Evolutionary conservation across 2,329 filamentous ascomycete species (phyloP).

Genomic region (Lasiodiplodia citricola): DNA sequence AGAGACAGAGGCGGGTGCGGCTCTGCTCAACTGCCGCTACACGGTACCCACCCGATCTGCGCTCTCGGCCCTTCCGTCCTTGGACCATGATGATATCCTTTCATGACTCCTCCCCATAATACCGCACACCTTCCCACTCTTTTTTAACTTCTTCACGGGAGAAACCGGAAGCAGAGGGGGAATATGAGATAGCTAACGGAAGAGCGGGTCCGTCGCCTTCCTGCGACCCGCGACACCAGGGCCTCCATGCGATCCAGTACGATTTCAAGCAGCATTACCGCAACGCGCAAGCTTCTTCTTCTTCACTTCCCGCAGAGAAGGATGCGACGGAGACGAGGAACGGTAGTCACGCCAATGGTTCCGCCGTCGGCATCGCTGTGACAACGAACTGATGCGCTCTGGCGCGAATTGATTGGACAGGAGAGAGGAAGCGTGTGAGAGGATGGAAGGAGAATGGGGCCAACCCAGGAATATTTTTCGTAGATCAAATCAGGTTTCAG

Average conservation of each 20-base stretch:
- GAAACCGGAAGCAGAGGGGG: background rate
- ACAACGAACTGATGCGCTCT: background rate
- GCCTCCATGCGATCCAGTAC: conserved; percentile 38
- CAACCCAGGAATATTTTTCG: background rate
- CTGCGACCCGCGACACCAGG: conserved; percentile 22
- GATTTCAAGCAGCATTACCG: conserved; percentile 43
- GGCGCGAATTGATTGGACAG: background rate
- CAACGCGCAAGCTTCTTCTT: background rate
- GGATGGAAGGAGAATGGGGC: background rate
- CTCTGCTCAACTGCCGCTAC: background rate
- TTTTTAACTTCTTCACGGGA: background rate
- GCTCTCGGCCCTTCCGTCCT: background rate
- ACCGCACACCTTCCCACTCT: background rate
- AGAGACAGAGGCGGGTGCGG: background rate
- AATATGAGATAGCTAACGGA: background rate
- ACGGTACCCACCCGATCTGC: background rate
- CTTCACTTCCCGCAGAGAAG: background rate
- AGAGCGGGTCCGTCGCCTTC: background rate
- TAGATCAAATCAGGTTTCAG: conserved; percentile 10
- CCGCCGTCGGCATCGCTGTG: background rate
- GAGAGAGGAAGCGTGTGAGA: background rate
- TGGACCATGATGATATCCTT: background rate
- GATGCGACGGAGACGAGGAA: background rate
- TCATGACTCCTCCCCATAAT: background rate
- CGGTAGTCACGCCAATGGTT: background rate